Evolutionary conservation across 2,329 filamentous ascomycete species (phyloP).

Genomic region (Hirsutella minnesotensis): DNA sequence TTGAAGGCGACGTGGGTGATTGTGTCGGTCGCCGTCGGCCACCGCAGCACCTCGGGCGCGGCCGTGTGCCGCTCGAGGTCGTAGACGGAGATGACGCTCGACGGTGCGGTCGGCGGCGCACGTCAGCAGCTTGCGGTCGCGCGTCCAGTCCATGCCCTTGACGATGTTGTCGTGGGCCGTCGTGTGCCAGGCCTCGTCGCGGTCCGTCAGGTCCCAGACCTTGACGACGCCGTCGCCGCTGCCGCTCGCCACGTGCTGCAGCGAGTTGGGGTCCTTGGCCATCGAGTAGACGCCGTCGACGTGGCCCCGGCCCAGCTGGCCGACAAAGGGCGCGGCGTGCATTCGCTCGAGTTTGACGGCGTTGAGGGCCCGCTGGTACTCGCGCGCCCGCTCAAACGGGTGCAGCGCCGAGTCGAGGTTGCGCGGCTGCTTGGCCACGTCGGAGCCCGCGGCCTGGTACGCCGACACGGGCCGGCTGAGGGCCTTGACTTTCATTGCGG

Average conservation of each 20-base stretch:
- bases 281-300: conserved; percentile 77
- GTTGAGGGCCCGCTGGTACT: conserved; percentile 50
- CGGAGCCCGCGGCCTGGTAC: conserved; percentile 55
- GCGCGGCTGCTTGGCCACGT: conserved; percentile 51
- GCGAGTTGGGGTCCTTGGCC: conserved; percentile 64
- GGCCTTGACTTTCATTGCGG: conserved; percentile 48
- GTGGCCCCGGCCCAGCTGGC: conserved; percentile 78
- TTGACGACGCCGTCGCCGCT: conserved; percentile 91
- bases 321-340: conserved; percentile 66
- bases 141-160: conserved; percentile 82
- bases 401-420: conserved; percentile 78
- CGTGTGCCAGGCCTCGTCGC: conserved; percentile 63
- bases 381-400: conserved; percentile 81
- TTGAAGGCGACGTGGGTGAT: conserved; percentile 86
- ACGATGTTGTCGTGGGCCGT: conserved; percentile 89
- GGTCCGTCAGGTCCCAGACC: conserved; percentile 68
- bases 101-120: conserved; percentile 77
- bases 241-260: conserved; percentile 68
- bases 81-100: conserved; percentile 73
- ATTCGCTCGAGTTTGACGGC: conserved; percentile 89
- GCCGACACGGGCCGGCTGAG: conserved; percentile 53
- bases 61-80: conserved; percentile 73
- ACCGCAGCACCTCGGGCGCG: conserved; percentile 70
- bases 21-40: conserved; percentile 83
- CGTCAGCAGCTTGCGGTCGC: conserved; percentile 71